phyloP scores from a whole-genome alignment of 176 grass and related monocot species.

The Rhipidocladum racemiflorum region DNA sequence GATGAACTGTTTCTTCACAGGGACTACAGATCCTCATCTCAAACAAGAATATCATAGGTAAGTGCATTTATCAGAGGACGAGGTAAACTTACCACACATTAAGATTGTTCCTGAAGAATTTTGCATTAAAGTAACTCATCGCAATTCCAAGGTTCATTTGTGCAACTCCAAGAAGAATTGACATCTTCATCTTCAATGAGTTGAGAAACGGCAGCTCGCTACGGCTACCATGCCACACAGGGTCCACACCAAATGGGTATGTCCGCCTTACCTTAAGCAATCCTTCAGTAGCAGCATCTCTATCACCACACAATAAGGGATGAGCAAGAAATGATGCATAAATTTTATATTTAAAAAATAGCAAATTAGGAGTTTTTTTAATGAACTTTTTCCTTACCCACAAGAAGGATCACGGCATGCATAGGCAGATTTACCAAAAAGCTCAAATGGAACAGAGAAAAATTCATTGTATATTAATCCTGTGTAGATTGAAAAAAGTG shows the following conservation, averaged over 20 bases:
- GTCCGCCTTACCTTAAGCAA: conserved; percentile 58
- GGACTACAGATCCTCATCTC: background rate
- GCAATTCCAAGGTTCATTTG: conserved; percentile 96
- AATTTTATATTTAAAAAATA: background rate
- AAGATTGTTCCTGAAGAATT: conserved; percentile 58
- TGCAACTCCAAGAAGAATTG: conserved; percentile 78
- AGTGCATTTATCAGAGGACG: background rate
- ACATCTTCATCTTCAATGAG: conserved; percentile 98
- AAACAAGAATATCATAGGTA: conserved; percentile 18
- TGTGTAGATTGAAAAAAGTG: conserved; percentile 90
- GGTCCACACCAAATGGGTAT: conserved; percentile 89
- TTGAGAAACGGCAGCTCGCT: conserved; percentile 91
- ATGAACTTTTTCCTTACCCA: conserved; percentile 42
- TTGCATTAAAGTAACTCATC: conserved; percentile 91
- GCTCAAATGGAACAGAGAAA: conserved; percentile 91
- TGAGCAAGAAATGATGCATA: background rate
- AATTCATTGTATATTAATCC: conserved; percentile 99
- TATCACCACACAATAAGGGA: conserved; percentile 18
- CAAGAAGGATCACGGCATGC: conserved; percentile 70
- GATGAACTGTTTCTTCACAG: background rate
- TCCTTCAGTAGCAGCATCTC: conserved; percentile 66
- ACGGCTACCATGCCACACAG: conserved; percentile 74
- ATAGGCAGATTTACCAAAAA: conserved; percentile 93
- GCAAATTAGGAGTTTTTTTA: background rate
- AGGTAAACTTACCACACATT: conserved; percentile 69